These are phyloP conservation scores for Lathyrus oleraceus DNA, from an alignment of 306 rosid genomes.

Conservation along the genomic window DNA sequence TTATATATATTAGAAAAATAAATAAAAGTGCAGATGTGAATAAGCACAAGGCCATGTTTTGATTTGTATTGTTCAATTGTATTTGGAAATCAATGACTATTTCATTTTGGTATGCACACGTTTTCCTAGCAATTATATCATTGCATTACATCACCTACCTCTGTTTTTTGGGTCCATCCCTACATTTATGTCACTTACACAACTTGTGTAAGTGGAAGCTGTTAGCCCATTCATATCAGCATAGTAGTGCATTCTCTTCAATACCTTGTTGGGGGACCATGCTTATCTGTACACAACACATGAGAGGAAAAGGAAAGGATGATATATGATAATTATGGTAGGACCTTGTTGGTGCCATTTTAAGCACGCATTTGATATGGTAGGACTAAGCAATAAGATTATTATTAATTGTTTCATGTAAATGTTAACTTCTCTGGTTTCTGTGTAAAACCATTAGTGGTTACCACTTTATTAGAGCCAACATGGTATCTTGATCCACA, in stretches of 20 bases:
- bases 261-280: not conserved
- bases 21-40: constrained; percentile 15
- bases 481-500: no score
- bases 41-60: constrained; percentile 24
- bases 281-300: not conserved
- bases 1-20: constrained; percentile 19
- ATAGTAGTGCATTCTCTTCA: not conserved
- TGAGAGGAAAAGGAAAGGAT: not conserved
- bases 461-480: no score
- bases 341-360: not conserved
- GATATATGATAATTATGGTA: not conserved
- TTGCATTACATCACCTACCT: not conserved
- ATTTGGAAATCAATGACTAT: not conserved
- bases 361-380: not conserved
- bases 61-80: not conserved
- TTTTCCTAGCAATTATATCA: not conserved
- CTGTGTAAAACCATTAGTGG: no score
- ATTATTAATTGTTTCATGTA: no score
- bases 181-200: not conserved
- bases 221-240: not conserved
- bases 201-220: not conserved
- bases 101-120: not conserved
- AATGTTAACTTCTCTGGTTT: no score
- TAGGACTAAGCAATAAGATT: no score
- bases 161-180: not conserved